Conservation (phyloP, 768 basidiomycete species). For the Russula abietina region DNA sequence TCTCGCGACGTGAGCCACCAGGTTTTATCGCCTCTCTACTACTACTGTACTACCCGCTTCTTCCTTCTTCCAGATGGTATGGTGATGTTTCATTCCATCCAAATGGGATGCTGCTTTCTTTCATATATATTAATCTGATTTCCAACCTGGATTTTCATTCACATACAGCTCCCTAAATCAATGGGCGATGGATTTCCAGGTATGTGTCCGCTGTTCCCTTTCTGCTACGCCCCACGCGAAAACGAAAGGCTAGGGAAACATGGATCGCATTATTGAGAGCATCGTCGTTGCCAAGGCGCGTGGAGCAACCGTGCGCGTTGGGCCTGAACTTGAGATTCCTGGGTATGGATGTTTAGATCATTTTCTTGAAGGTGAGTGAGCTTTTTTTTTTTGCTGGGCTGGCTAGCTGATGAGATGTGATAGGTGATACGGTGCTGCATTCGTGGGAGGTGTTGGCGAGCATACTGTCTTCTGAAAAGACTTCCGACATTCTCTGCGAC, state of each 20-base stretch:
- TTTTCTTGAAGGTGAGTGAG: constrained; percentile 83
- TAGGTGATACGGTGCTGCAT: constrained; percentile 93
- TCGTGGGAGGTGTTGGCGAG: constrained; percentile 98
- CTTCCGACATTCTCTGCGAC: constrained; percentile 87
- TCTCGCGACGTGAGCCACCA: constrained; percentile 63
- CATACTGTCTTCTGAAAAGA: constrained; percentile 73
- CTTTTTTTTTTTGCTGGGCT: too few relatives aligned
- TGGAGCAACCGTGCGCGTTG: constrained; percentile 88
- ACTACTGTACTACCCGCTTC: neutral
- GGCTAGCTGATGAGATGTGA: neutral
- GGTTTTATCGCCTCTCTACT: constrained; percentile 27
- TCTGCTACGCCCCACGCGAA: too few relatives aligned
- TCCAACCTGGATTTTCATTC: neutral
- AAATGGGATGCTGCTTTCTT: too few relatives aligned
- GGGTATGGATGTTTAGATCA: constrained; percentile 98
- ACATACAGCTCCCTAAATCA: constrained; percentile 79
- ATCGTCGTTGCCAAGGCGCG: constrained; percentile 82
- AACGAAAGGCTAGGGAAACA: constrained; percentile 68
- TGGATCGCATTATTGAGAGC: constrained; percentile 82
- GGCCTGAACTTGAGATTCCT: constrained; percentile 94
- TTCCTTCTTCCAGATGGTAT: constrained; percentile 16
- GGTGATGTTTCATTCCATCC: constrained; percentile 24
- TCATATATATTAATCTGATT: neutral
- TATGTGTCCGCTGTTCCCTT: too few relatives aligned
- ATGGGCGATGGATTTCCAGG: constrained; percentile 95